Conservation (phyloP, 2,329 filamentous ascomycete genomes). For the Cladorrhinum sp. region DNA sequence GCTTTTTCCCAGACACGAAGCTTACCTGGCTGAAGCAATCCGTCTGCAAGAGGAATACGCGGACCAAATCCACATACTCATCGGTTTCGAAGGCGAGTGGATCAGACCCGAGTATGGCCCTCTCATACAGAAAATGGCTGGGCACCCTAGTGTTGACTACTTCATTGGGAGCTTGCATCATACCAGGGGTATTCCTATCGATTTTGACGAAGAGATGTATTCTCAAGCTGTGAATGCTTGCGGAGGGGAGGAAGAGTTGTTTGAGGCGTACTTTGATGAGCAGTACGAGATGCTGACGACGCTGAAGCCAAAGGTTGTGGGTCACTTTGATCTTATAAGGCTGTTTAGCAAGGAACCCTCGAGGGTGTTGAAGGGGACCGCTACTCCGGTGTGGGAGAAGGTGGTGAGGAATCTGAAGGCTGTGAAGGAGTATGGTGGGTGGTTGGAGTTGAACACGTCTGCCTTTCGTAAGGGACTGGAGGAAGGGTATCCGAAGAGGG, state of each 20-base stretch:
- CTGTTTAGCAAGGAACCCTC: slow-evolving; percentile 70
- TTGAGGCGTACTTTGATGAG: slow-evolving; percentile 81
- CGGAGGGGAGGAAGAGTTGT: slow-evolving; percentile 61
- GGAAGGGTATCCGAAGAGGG: slow-evolving; percentile 81
- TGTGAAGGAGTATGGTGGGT: slow-evolving; percentile 69
- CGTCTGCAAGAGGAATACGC: slow-evolving; percentile 70
- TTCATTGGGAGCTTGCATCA: slow-evolving; percentile 95
- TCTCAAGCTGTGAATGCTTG: slow-evolving; percentile 45
- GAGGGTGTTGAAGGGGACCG: slow-evolving; percentile 48
- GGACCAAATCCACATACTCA: slow-evolving; percentile 69
- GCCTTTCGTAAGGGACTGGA: slow-evolving; percentile 83
- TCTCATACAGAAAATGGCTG: slow-evolving; percentile 57
- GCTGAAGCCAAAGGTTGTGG: slow-evolving; percentile 74
- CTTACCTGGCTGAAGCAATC: slow-evolving; percentile 72
- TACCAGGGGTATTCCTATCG: slow-evolving; percentile 80
- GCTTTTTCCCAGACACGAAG: slow-evolving; percentile 58
- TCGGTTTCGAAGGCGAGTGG: slow-evolving; percentile 94
- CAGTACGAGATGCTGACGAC: slow-evolving; percentile 77
- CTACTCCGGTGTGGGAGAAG: slow-evolving; percentile 64
- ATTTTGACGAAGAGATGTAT: slow-evolving; percentile 73
- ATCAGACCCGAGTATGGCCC: slow-evolving; percentile 65
- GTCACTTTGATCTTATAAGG: slow-evolving; percentile 90
- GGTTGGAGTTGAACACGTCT: slow-evolving; percentile 87
- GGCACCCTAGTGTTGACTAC: slow-evolving; percentile 70
- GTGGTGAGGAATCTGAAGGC: slow-evolving; percentile 71